Conservation (phyloP, 768 basidiomycete genomes). For the Mycena pura region DNA sequence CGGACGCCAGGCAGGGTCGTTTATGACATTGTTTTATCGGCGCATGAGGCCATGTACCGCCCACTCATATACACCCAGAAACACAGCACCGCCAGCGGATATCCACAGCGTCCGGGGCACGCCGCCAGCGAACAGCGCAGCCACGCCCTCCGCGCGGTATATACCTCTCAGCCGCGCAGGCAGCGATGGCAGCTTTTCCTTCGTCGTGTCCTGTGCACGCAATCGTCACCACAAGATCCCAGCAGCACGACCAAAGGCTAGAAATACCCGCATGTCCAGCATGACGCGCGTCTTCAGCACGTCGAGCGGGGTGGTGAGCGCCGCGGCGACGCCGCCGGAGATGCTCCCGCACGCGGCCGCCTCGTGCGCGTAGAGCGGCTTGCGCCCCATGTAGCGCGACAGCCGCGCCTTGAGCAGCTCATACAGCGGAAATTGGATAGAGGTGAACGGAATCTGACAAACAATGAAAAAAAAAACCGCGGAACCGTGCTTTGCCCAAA, state of each 20-base stretch:
- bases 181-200: constrained; percentile 61
- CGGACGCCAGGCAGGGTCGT: too few species aligned
- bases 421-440: constrained; percentile 73
- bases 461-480: constrained; percentile 32
- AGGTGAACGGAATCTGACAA: constrained; percentile 72
- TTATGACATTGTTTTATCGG: constrained; percentile 20
- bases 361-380: constrained; percentile 70
- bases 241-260: not conserved
- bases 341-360: constrained; percentile 90
- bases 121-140: constrained; percentile 84
- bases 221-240: not conserved
- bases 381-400: constrained; percentile 58
- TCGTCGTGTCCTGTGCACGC: constrained; percentile 53
- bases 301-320: constrained; percentile 91
- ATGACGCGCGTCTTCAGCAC: constrained; percentile 97
- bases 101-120: constrained; percentile 96
- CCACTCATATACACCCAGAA: constrained; percentile 96
- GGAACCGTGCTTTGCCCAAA: too few species aligned
- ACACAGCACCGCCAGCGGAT: constrained; percentile 94
- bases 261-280: constrained; percentile 84
- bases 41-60: constrained; percentile 59
- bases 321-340: constrained; percentile 90
- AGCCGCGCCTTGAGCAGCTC: constrained; percentile 70
- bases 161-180: constrained; percentile 67
- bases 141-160: constrained; percentile 70